Base-by-base conservation (phyloP, 495 filamentous ascomycete genomes). In the Astrocystis sublimbata region DNA sequence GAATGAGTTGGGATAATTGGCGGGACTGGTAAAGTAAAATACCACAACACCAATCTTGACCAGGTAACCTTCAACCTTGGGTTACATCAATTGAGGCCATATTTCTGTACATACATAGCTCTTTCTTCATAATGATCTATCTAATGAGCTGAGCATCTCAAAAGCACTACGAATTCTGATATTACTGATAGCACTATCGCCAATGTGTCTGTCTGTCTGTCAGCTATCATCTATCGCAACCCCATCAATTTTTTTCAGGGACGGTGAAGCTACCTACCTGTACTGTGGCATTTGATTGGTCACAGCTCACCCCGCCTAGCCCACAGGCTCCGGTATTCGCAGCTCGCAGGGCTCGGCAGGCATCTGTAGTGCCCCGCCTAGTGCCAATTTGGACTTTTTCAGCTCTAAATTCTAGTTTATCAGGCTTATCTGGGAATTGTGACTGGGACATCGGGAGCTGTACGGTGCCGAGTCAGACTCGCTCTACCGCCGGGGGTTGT, bases 271-370 rank as follows among this genome's bases (percentile, higher is more conserved):
- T 13, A 5, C 6, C n/a, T n/a, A n/a, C n/a, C n/a, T n/a, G n/a
- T n/a, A n/a, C n/a, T n/a, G 21, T 15, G 21, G 30, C 12, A 13
- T 17, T 8, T 31, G 10, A 56, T 56, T 62, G 41, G 60, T 10
- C 17, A 41, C 24, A 40, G 13, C 1, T 8, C 19, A 31, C 49
- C 60, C 60, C 41, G n/a, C 28, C 2, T 19, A n/a, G 40, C 13
- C 47, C 60, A 56, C 51, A 36, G 4, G 19, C 50, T 62, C 60
- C 60, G 60, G 40, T 61, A 19, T 47, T 62, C 60, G 60, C 60
- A 62, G 41, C 58, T 46, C n/a, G 46, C 9, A 52, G 33, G 23
- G 36, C 6, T n/a, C n/a, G n/a, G n/a, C n/a, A n/a, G n/a, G n/a
- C n/a, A n/a, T n/a, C n/a, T n/a, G n/a, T n/a, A n/a, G n/a, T n/a